A percentile compares a stretch with the other conserved stretches of the same genome.
Conservation (phyloP, 345 rosid species). For the Linum usitatissimum region DNA sequence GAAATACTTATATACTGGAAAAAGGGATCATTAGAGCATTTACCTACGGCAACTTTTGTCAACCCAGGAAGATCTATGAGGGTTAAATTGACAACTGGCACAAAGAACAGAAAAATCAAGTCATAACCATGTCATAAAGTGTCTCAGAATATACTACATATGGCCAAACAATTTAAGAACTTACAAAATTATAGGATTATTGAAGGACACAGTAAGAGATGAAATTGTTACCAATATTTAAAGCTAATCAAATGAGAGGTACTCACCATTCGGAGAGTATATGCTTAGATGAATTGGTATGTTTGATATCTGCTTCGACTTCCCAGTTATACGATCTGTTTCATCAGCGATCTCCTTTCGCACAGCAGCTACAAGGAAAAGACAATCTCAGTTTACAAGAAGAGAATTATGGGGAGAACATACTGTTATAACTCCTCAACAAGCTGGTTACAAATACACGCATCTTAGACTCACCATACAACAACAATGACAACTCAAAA, state of each 20-base stretch:
- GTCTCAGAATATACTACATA: background rate
- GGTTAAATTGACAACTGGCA: slow-evolving; percentile 90
- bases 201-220: background rate
- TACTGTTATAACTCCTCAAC: background rate
- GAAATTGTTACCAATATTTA: background rate
- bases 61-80: slow-evolving; percentile 99
- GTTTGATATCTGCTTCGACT: slow-evolving; percentile 58
- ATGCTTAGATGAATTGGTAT: slow-evolving; percentile 65
- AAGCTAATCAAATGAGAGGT: background rate
- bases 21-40: slow-evolving; percentile 17
- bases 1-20: background rate
- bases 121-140: slow-evolving; percentile 10
- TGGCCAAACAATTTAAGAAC: background rate
- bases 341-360: slow-evolving; percentile 65
- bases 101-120: slow-evolving; percentile 14
- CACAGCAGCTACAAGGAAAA: slow-evolving; percentile 41
- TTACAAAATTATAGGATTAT: too few species aligned
- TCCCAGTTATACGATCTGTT: slow-evolving; percentile 70
- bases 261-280: slow-evolving; percentile 79
- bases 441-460: background rate
- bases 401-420: background rate
- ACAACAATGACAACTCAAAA: too few species aligned
- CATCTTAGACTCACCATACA: background rate
- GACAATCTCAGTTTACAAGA: background rate
- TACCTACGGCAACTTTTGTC: slow-evolving; percentile 99